These are phyloP conservation scores for Mimosa pudica DNA, from an alignment of 306 rosid genomes.

Conservation along the genomic window DNA sequence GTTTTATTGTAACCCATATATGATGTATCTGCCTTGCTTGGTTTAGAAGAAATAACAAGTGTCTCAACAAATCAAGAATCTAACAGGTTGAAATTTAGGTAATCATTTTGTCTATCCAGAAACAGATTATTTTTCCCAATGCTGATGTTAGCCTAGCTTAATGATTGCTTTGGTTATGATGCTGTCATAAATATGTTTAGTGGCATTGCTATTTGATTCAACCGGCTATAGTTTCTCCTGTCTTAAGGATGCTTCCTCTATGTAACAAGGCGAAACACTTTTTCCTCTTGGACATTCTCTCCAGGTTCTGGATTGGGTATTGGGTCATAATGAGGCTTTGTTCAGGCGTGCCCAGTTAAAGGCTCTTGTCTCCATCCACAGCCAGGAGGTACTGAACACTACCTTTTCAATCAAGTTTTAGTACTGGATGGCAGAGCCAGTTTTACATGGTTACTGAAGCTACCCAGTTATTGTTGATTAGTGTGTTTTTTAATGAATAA, in stretches of 20 bases:
- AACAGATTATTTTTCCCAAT: slow-evolving; percentile 21
- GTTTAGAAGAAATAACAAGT: slow-evolving; percentile 17
- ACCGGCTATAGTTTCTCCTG: not conserved
- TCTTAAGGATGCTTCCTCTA: not conserved
- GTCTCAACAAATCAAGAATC: slow-evolving; percentile 15
- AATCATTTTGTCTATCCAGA: slow-evolving; percentile 9
- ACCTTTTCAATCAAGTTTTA: slow-evolving; percentile 21
- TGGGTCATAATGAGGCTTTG: slow-evolving; percentile 90
- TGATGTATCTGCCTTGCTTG: slow-evolving; percentile 5
- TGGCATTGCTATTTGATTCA: not conserved
- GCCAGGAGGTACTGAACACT: slow-evolving; percentile 71
- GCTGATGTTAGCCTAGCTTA: slow-evolving; percentile 11
- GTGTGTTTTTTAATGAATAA: slow-evolving; percentile 5
- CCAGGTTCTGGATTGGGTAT: slow-evolving; percentile 76
- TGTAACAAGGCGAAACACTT: slow-evolving; percentile 2
- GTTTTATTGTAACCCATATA: not conserved
- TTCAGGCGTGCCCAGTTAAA: slow-evolving; percentile 94
- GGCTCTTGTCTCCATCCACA: slow-evolving; percentile 89
- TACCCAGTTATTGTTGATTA: not conserved
- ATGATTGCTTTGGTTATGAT: not conserved
- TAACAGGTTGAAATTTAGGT: slow-evolving; percentile 14
- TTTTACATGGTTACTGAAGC: slow-evolving; percentile 20
- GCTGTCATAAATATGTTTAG: not conserved
- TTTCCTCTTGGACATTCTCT: slow-evolving; percentile 31
- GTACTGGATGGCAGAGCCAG: slow-evolving; percentile 7